Base-by-base conservation (phyloP, 2,329 filamentous ascomycete species). In the Arthrobotrys musiformis region DNA sequence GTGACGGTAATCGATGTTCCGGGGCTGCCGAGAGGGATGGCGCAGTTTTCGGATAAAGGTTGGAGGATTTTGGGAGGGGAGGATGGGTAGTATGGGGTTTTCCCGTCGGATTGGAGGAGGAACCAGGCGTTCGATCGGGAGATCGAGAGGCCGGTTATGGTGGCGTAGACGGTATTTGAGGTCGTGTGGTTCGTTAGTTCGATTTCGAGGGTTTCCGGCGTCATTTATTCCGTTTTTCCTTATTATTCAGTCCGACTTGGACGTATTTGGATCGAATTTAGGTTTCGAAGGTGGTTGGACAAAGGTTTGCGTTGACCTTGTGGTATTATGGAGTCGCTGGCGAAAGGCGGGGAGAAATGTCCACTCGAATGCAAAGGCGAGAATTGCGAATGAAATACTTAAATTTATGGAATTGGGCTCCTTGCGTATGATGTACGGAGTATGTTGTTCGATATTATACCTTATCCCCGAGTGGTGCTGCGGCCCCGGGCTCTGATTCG, bases 91-190 rank as follows among this genome's bases (percentile, higher is more conserved):
- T 92, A 91, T 3, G 88, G 83, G 4, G 89, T 91, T 66, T 84
- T 84, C 54, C 91, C 91, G 81, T 93, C 91, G 13, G 90, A 84
- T 79, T 88, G 85, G 26, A 93, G 85, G 48, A 93, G 85, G 75
- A 90, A 86, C 19, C 90, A 85, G 13, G 85, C 85, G 80, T 89
- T 88, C 81, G 87, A 86, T 17, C 88, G 87, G 81, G 89, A 86
- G 50, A 90, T 81, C 33, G 89, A 88, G 17, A 86, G 85, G 19
- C 92, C 92, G 0, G 90, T 93, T 81, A 95, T 87, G 82, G 92
- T 91, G 19, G 89, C 91, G 80, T 88, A 93, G 48, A 89, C 87
- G 35, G 83, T 87, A 63, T 85, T 83, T 0, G 90, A 90, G 30
- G 84, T 84, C 1, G 90, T 91, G 80, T 88, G 88, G 84, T 93